Percentiles rank a stretch among this genome's conserved stretches.
phyloP scores from a whole-genome alignment of 768 basidiomycete genomes.

The Cyclocybe aegerita region DNA sequence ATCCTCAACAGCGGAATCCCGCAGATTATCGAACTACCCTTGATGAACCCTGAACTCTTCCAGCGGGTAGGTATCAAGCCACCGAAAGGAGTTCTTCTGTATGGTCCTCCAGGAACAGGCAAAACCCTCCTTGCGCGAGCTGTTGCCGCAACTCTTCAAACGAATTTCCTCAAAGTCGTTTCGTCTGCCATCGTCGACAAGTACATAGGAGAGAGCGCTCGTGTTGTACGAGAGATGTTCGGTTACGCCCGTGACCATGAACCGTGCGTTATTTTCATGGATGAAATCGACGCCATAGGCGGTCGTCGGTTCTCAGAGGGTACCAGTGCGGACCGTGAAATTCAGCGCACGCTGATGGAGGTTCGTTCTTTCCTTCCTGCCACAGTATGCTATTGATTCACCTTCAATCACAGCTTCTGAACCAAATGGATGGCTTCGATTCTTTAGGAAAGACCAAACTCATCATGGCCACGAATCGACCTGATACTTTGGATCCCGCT shows the following conservation, averaged over 20 bases:
- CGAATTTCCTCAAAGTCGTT: conserved; percentile 98
- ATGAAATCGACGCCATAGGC: conserved; percentile 97
- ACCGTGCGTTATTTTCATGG: conserved; percentile 99
- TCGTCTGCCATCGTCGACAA: conserved; percentile 98
- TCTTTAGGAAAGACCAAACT: conserved; percentile 93
- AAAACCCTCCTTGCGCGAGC: conserved; percentile 95
- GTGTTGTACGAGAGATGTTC: conserved; percentile 98
- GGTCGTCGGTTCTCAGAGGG: conserved; percentile 88
- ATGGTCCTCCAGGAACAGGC: conserved; percentile 95
- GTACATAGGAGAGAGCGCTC: conserved; percentile 97
- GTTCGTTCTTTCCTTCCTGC: conserved; percentile 23
- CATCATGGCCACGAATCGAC: conserved; percentile 99
- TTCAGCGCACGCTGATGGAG: conserved; percentile 98
- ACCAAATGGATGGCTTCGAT: conserved; percentile 99
- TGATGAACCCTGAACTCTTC: conserved; percentile 94
- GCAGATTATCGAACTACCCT: conserved; percentile 92
- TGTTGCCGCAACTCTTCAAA: conserved; percentile 91
- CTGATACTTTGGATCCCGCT: conserved; percentile 96
- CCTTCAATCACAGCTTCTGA: conserved; percentile 66
- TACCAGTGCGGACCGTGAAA: conserved; percentile 97
- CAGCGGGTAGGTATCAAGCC: conserved; percentile 94
- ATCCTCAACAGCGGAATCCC: not conserved
- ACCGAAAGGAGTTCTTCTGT: conserved; percentile 93
- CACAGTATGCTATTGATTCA: not conserved
- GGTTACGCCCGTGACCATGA: conserved; percentile 97